phyloP scores from a whole-genome alignment of 148 eudicot genomes.

The Spergularia bocconei region DNA sequence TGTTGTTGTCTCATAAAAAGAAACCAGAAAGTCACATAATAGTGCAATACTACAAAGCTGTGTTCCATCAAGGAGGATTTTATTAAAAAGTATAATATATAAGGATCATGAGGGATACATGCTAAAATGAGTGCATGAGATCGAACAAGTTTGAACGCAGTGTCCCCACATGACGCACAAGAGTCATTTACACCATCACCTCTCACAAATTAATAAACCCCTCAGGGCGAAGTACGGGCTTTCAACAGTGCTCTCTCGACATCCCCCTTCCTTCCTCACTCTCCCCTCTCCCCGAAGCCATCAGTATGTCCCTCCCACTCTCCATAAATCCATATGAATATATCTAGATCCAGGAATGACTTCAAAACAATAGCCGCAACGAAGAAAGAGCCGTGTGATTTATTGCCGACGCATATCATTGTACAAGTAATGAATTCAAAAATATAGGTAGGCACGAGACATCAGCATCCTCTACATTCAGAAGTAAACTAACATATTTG shows the following conservation, averaged over 20 bases:
- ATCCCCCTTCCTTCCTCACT: too few relatives aligned
- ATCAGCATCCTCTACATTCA: neutral
- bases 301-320: too few relatives aligned
- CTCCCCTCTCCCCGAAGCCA: too few relatives aligned
- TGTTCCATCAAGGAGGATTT: neutral
- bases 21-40: neutral
- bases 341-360: too few relatives aligned
- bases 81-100: neutral
- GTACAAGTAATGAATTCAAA: too few relatives aligned
- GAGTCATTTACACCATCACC: neutral
- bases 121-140: neutral
- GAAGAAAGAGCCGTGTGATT: too few relatives aligned
- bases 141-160: neutral
- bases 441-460: neutral
- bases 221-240: neutral
- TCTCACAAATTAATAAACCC: neutral
- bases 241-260: too few relatives aligned
- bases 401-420: too few relatives aligned
- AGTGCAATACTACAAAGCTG: neutral
- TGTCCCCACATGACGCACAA: neutral
- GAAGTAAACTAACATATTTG: neutral
- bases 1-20: neutral
- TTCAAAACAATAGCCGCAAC: too few relatives aligned
- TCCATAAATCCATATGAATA: too few relatives aligned
- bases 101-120: neutral